phyloP scores from a whole-genome alignment of 805 yeast genomes.

The Alloascoidea africana region DNA sequence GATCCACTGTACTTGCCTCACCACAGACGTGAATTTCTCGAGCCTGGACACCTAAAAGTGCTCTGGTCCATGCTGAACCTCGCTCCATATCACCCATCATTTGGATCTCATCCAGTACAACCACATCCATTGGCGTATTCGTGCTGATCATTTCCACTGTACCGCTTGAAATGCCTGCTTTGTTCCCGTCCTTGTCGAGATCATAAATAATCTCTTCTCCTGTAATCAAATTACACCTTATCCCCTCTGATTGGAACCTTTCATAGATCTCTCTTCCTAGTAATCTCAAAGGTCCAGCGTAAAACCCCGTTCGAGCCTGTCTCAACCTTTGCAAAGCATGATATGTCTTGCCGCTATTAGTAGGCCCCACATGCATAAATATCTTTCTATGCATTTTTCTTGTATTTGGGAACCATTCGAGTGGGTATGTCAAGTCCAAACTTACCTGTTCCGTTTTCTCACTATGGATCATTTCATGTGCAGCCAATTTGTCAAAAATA shows the following conservation, averaged over 20 bases:
- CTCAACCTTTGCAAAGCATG: conserved; percentile 60
- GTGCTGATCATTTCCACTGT: conserved; percentile 90
- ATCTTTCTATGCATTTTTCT: conserved; percentile 64
- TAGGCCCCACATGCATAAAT: conserved; percentile 94
- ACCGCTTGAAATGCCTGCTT: conserved; percentile 70
- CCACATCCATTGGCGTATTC: conserved; percentile 57
- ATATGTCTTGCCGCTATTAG: conserved; percentile 91
- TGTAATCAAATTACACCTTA: conserved; percentile 72
- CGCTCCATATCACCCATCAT: conserved; percentile 71
- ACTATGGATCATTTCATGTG: no score
- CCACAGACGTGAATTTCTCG: conserved; percentile 88
- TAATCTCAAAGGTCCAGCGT: conserved; percentile 87
- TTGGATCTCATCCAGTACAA: conserved; percentile 91
- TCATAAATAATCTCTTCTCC: conserved; percentile 89
- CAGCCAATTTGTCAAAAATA: no score
- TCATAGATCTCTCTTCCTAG: conserved; percentile 88
- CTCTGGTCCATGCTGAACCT: conserved; percentile 94
- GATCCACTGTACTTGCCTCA: conserved; percentile 68
- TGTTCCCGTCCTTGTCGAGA: conserved; percentile 46
- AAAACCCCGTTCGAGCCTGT: conserved; percentile 59
- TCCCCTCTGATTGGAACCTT: conserved; percentile 48
- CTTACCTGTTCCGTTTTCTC: conserved; percentile 2
- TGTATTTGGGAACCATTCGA: conserved; percentile 77
- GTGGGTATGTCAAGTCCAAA: conserved; percentile 47
- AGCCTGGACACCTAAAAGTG: conserved; percentile 74